A percentile compares a stretch with the other conserved stretches of the same genome.
Evolutionary conservation across 495 filamentous ascomycete genomes (phyloP).

Genomic region (Penicillium canariense): DNA sequence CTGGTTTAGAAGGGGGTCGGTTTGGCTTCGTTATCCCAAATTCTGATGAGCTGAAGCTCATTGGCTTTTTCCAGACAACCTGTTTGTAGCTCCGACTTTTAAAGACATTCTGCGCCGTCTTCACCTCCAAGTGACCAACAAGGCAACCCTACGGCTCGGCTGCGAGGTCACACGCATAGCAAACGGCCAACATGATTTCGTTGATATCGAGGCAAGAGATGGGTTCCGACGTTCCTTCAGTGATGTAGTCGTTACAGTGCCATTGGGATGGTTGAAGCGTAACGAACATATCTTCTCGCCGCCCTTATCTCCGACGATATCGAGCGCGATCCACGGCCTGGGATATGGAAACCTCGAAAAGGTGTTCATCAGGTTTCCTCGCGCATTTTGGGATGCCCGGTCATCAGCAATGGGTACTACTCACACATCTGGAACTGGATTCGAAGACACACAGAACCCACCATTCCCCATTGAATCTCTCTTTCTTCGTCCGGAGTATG

Average conservation of each 20-base stretch:
- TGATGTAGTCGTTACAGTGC: not conserved
- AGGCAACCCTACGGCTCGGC: not conserved
- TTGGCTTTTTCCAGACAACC: not conserved
- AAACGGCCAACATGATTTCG: not conserved
- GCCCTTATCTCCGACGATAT: not conserved
- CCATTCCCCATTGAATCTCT: not conserved
- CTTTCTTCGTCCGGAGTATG: not conserved
- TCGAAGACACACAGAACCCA: not conserved
- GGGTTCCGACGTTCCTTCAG: not conserved
- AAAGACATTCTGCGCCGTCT: not conserved
- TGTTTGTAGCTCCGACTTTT: not conserved
- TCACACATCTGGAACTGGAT: not conserved
- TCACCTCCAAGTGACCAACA: not conserved
- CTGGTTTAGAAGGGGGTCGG: not conserved
- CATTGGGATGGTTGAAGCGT: not conserved
- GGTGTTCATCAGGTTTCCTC: not conserved
- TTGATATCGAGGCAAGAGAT: not conserved
- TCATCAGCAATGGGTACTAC: not conserved
- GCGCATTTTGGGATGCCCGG: not conserved
- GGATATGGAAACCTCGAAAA: not conserved
- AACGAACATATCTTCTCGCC: not conserved
- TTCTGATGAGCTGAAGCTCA: not conserved
- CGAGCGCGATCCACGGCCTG: not conserved
- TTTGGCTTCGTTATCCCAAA: not conserved
- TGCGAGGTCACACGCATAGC: not conserved